Evolutionary conservation across 768 basidiomycete genomes (phyloP), one percentile per base, ranked within the genome.

Genomic region (Pulveroboletus sp.): DNA sequence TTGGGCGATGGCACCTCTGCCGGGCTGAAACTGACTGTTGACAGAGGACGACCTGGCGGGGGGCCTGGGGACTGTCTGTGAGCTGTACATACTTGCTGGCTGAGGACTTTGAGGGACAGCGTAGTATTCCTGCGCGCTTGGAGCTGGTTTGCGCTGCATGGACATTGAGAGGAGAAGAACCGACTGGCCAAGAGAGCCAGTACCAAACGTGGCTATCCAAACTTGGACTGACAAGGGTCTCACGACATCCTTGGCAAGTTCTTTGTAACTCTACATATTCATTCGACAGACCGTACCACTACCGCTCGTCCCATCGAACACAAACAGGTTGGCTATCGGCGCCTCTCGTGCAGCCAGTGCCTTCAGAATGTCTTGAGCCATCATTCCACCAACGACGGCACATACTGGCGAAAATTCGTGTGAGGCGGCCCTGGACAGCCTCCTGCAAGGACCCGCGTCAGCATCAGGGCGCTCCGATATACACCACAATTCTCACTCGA

Each of bases 321-420:
- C 76, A 55, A 94, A 85, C 54, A 96, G 85, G 67, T 99, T 99
- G 45, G 89, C 87, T 55, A 96, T 86, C 5, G 95, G 95, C 26
- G 89, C 82, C 60, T 98, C 96, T 44, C 92, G 85, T 49, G 86
- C 90, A 48, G 86, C 88, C 35, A 98, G 76, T 0, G 91, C 83
- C 66, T 96, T 93, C 36, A 99, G 74, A 45, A 97, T 86, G 65
- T 99, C 96, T 67, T 98, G 96, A 1, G 85, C 94, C 12, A 98
- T 73, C 71, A 98, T 80, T 21, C 96, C 96, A 26, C 96, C 96
- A 35, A 99, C 77, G 32, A 99, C 88, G 1, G 96, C 96, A 64
- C 93, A 91, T 1, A 93, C 85, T 0, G 96, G 93, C 0, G 93
- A 86, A 71, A 97, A 91, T 64, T 95, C 93, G 65, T 87, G 83